Base-by-base conservation (phyloP, 306 rosid genomes). In the Pachyrhizus erosus region DNA sequence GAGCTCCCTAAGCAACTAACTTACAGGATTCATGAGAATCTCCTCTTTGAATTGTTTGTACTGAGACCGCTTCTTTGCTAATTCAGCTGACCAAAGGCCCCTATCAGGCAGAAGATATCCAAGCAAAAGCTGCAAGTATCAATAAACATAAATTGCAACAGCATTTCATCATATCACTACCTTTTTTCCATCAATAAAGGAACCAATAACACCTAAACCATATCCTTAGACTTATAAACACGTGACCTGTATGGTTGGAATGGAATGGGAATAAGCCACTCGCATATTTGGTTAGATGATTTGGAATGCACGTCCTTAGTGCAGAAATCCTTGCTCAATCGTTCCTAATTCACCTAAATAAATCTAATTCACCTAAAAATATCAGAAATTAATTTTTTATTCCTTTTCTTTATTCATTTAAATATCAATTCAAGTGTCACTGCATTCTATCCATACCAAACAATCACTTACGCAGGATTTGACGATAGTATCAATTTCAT, bases 1-100 rank as follows among this genome's bases (percentile, higher is more conserved):
- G 51, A 64, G 57, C 43, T 55, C 76, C 48, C 13, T 13, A 20
- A 29, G 21, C 64, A 80, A 76, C 84, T 82, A 85, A 89, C 99
- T 87, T 92, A 96, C 99, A 80, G 99, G 99, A 89, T 96, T 96
- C 99, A 92, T 90, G 85, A 96, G 86, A 81, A 93, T 91, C 18
- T 96, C 99, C 14, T 92, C 97, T 77, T 92, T 96, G 81, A 96
- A 96, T 80, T 93, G 97, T 70, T 92, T 93, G 85, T 92, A 96
- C 81, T 96, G 98, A 8, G 92, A 89, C 92, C 99, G 87, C 89
- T 94, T 93, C 85, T 96, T 96, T 6, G 92, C 92, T 74, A 96
- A 79, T 87, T 96, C 99, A 58, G 97, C 76, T 1, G 91, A 54
- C 99, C 98, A 96, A 80, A 93, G 93, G 45, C 89, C 89, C 31